A percentile compares a stretch with the other conserved stretches of the same genome.
These are phyloP conservation scores for Talaromyces stipitatus DNA, from an alignment of 495 filamentous ascomycete genomes.

Conservation along the genomic window DNA sequence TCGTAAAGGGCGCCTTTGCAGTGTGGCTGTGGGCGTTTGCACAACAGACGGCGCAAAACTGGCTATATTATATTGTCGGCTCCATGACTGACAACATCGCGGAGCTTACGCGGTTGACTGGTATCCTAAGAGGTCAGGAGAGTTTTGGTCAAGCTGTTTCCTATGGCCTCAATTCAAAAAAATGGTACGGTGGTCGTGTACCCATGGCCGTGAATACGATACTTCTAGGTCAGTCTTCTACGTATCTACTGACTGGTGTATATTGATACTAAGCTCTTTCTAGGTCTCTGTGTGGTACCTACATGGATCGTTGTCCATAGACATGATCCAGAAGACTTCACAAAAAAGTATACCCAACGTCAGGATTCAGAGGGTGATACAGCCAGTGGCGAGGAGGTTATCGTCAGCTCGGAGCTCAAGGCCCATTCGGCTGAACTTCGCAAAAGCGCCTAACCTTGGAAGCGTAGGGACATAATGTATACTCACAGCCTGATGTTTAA, in stretches of 20 bases:
- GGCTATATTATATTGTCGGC: conserved; percentile 52
- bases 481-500: too few relatives aligned
- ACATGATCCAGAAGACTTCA: neutral
- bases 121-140: conserved; percentile 52
- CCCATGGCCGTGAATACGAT: conserved; percentile 44
- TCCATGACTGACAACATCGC: conserved; percentile 48
- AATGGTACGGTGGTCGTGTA: conserved; percentile 41
- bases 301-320: conserved; percentile 22
- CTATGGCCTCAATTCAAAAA: conserved; percentile 43
- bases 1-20: conserved; percentile 37
- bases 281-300: conserved; percentile 16
- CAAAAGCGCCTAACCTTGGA: neutral
- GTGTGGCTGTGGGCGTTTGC: conserved; percentile 40
- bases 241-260: neutral
- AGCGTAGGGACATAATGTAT: too few relatives aligned
- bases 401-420: neutral
- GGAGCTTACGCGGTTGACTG: conserved; percentile 52
- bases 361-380: neutral
- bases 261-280: neutral
- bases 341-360: neutral
- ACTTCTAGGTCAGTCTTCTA: conserved; percentile 24
- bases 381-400: neutral
- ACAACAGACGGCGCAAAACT: conserved; percentile 39
- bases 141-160: conserved; percentile 55
- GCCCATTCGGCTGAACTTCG: neutral